phyloP scores from a whole-genome alignment of 2,329 filamentous ascomycete genomes.

The Hypoxylon sp. region DNA sequence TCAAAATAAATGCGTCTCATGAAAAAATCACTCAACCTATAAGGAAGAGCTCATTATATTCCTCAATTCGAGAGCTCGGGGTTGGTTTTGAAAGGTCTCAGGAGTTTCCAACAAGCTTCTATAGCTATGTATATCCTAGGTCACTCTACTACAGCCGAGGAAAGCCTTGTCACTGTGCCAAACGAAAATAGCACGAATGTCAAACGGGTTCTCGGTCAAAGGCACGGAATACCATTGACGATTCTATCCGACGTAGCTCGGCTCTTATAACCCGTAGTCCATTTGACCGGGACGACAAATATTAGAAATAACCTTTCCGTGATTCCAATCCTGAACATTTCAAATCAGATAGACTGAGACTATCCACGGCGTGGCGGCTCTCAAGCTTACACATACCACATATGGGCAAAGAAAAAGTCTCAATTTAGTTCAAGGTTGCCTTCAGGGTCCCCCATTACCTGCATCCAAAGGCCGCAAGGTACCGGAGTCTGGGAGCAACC shows the following conservation, averaged over 20 bases:
- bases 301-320: conserved; percentile 21
- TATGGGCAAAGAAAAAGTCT: conserved; percentile 28
- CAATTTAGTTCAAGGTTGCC: conserved; percentile 33
- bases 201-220: conserved; percentile 51
- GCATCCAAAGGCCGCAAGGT: conserved; percentile 40
- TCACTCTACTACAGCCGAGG: conserved; percentile 48
- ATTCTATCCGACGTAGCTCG: conserved; percentile 54
- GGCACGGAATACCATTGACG: conserved; percentile 48
- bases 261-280: conserved; percentile 44
- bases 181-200: conserved; percentile 53
- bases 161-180: conserved; percentile 47
- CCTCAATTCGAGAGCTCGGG: conserved; percentile 26
- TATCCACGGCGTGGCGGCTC: conserved; percentile 21
- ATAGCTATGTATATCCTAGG: conserved; percentile 45
- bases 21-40: conserved; percentile 48
- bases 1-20: conserved; percentile 38
- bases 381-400: conserved; percentile 42
- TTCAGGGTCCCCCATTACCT: conserved; percentile 41
- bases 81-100: conserved; percentile 24
- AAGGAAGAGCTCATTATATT: conserved; percentile 37
- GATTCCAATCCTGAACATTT: conserved; percentile 26
- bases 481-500: conserved; percentile 36
- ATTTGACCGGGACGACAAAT: conserved; percentile 20
- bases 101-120: conserved; percentile 32
- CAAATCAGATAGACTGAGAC: conserved; percentile 20